These are phyloP conservation scores for Penicillium paradoxum DNA, from an alignment of 495 filamentous ascomycete genomes.

Conservation along the genomic window DNA sequence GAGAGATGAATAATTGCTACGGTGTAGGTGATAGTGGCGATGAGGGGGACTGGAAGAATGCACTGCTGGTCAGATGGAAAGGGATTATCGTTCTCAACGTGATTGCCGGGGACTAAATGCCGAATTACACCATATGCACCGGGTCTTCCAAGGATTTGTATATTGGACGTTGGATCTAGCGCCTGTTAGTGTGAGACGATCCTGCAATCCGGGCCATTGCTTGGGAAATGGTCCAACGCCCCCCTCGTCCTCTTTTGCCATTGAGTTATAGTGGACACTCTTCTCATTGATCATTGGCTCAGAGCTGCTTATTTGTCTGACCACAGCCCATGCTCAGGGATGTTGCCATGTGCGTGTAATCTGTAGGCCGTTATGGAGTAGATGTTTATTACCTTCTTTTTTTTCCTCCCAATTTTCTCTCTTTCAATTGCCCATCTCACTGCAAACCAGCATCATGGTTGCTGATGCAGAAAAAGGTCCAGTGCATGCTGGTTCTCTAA, in stretches of 20 bases:
- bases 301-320: neutral
- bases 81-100: too few species aligned
- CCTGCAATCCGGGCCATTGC: neutral
- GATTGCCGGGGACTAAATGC: neutral
- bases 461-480: conserved; percentile 7
- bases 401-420: neutral
- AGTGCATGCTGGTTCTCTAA: conserved; percentile 3
- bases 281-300: neutral
- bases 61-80: too few species aligned
- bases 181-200: neutral
- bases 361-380: neutral
- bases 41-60: too few species aligned
- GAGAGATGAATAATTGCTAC: too few species aligned
- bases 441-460: conserved; percentile 2
- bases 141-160: neutral
- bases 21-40: too few species aligned
- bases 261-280: neutral
- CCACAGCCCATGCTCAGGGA: neutral
- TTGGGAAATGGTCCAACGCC: neutral
- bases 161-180: neutral
- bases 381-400: neutral
- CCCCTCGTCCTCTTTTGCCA: neutral
- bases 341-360: neutral
- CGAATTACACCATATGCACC: neutral
- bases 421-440: neutral